These are phyloP conservation scores for Wickerhamomyces alni DNA, from an alignment of 805 yeast genomes.

Conservation along the genomic window DNA sequence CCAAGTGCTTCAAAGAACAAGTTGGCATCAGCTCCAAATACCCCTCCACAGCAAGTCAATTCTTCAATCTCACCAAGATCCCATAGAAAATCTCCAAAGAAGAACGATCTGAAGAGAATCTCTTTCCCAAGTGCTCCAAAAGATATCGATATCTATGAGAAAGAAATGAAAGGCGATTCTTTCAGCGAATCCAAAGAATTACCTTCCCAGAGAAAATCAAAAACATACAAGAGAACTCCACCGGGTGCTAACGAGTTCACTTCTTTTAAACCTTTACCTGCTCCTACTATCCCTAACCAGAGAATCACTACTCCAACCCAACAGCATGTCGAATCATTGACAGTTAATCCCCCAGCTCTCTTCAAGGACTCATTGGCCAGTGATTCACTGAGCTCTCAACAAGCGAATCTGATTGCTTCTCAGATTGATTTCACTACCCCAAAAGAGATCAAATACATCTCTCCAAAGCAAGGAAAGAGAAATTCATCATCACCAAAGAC, in stretches of 20 bases:
- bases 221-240: neutral
- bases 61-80: neutral
- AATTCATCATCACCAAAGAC: neutral
- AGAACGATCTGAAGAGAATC: conserved; percentile 15
- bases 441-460: conserved; percentile 4
- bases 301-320: conserved; percentile 17
- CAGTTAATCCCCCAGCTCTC: conserved; percentile 16
- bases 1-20: neutral
- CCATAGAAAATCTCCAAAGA: neutral
- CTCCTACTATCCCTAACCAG: conserved; percentile 17
- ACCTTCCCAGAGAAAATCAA: conserved; percentile 2
- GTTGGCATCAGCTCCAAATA: neutral
- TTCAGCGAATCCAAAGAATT: neutral
- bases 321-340: conserved; percentile 7
- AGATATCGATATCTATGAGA: conserved; percentile 14
- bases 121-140: conserved; percentile 19
- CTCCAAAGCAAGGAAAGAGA: conserved; percentile 3
- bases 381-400: conserved; percentile 13
- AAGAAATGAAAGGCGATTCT: conserved; percentile 3
- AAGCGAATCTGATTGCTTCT: conserved; percentile 3
- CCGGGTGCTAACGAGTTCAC: neutral
- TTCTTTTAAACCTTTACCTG: conserved; percentile 13
- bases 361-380: conserved; percentile 10
- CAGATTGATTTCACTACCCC: conserved; percentile 11
- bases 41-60: neutral